phyloP scores from a whole-genome alignment of 768 basidiomycete species.

The Boletus rubescentipes region DNA sequence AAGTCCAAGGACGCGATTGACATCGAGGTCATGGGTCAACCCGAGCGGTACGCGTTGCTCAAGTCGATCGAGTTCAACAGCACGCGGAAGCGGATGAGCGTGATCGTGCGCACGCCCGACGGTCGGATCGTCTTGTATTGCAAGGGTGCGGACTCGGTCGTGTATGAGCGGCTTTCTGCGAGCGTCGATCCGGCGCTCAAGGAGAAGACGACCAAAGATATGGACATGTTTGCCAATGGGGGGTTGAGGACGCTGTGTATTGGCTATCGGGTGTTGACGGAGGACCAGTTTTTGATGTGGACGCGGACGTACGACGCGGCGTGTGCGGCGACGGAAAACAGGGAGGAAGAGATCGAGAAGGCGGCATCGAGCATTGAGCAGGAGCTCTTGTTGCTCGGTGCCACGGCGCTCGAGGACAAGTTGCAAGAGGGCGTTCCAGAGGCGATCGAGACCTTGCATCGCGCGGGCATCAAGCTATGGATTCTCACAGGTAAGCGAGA shows the following conservation, averaged over 20 bases:
- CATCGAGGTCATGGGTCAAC: slow-evolving; percentile 89
- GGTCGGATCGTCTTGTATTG: slow-evolving; percentile 82
- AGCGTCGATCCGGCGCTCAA: slow-evolving; percentile 75
- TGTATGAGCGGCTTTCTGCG: slow-evolving; percentile 79
- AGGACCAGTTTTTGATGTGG: slow-evolving; percentile 88
- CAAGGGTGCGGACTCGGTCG: slow-evolving; percentile 97
- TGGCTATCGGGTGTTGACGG: slow-evolving; percentile 71
- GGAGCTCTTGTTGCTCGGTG: slow-evolving; percentile 81
- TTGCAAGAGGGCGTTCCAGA: slow-evolving; percentile 96
- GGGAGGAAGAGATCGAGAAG: slow-evolving; percentile 91
- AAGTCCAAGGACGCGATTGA: slow-evolving; percentile 74
- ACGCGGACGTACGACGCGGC: slow-evolving; percentile 78
- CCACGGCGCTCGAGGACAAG: slow-evolving; percentile 96
- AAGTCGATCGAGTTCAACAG: slow-evolving; percentile 92
- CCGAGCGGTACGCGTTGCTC: slow-evolving; percentile 76
- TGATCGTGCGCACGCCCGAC: slow-evolving; percentile 81
- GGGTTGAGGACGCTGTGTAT: slow-evolving; percentile 92
- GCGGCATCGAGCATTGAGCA: slow-evolving; percentile 84
- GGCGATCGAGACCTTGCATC: slow-evolving; percentile 87
- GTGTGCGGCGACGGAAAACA: slow-evolving; percentile 66
- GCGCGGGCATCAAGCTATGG: slow-evolving; percentile 97
- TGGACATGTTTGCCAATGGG: slow-evolving; percentile 92
- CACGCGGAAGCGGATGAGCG: slow-evolving; percentile 94
- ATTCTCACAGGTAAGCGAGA: slow-evolving; percentile 77
- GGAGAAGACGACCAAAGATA: slow-evolving; percentile 77